Base-by-base conservation (phyloP, 1,139 yeast genomes). In the Yamadazyma conglobata region DNA sequence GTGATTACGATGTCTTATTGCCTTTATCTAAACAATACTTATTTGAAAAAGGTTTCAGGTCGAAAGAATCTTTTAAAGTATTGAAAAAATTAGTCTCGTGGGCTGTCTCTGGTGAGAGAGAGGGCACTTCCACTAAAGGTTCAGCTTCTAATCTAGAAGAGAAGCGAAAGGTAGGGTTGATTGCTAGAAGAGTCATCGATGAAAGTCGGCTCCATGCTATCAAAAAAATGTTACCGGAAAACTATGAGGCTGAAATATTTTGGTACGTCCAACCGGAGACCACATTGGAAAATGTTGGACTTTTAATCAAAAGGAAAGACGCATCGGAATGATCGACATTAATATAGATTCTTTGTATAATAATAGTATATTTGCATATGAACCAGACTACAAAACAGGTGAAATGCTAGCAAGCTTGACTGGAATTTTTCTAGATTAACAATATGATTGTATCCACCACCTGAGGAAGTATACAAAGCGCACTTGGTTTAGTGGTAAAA, bases 81-180 rank as follows among this genome's bases (percentile, higher is more conserved):
- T 54, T 87, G 31, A 71, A 72, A 37, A 80, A 76, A 48, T 65
- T 84, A 54, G 84, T 81, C 7, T 79, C 95, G 3, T 88, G 96
- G 95, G 95, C 95, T 0, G 85, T 89, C 1, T 77, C 80, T 44
- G 94, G 94, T 2, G 22, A 28, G 2, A 65, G 58, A 25, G 48
- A 51, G 4, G 63, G 55, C 15, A 45, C 39, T 7, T 42, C 38
- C 9, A 19, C 39, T 3, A 27, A 24, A 12, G 22, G 18, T 9
- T 25, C 31, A 2, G 38, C 35, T 3, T 23, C 77, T 15, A 46
- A 59, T 1, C 50, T 60, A 10, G 53, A 51, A 6, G 69, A 79
- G 40, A 64, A 91, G 39, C 78, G 72, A 43, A 40, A 46, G 15
- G 37, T 81, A 19, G 96, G 96, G 0, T 54, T 76, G 15, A 60